Conservation (phyloP, 495 filamentous ascomycete genomes). For the Daldinia loculata region DNA sequence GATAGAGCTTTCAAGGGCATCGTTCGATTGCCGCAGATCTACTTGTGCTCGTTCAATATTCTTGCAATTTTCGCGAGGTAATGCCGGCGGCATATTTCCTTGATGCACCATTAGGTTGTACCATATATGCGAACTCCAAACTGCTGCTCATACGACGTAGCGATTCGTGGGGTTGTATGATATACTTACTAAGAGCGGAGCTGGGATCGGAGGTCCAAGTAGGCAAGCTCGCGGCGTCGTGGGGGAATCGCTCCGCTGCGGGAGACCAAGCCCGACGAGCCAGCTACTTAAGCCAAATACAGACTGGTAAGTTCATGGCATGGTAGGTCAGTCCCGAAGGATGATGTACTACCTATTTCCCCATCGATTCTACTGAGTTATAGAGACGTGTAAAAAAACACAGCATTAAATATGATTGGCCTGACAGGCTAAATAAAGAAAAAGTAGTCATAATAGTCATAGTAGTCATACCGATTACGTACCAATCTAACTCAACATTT, state of each 20-base stretch:
- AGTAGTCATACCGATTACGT: background rate
- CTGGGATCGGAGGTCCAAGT: slow-evolving; percentile 16
- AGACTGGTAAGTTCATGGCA: slow-evolving; percentile 18
- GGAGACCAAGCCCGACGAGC: slow-evolving; percentile 28
- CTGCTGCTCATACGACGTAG: slow-evolving; percentile 2
- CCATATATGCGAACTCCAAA: slow-evolving; percentile 36
- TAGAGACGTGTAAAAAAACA: background rate
- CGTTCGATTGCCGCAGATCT: slow-evolving; percentile 34
- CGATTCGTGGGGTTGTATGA: slow-evolving; percentile 12
- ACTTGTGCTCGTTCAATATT: slow-evolving; percentile 16
- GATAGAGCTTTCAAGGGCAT: slow-evolving; percentile 17
- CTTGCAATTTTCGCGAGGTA: slow-evolving; percentile 15
- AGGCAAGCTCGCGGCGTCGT: slow-evolving; percentile 21
- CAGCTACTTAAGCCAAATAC: slow-evolving; percentile 29
- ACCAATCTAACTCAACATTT: background rate
- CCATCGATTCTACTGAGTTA: background rate
- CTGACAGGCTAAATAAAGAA: background rate
- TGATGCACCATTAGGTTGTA: slow-evolving; percentile 28
- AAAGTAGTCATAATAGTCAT: background rate
- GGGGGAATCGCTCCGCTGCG: slow-evolving; percentile 29
- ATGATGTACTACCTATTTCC: background rate
- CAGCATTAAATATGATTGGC: background rate
- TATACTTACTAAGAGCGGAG: slow-evolving; percentile 33
- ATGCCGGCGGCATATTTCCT: slow-evolving; percentile 32
- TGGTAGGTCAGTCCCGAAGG: slow-evolving; percentile 4